A percentile compares a stretch with the other conserved stretches of the same genome.
Conservation (phyloP, 805 yeast genomes). For the Ogataea glucozyma region DNA sequence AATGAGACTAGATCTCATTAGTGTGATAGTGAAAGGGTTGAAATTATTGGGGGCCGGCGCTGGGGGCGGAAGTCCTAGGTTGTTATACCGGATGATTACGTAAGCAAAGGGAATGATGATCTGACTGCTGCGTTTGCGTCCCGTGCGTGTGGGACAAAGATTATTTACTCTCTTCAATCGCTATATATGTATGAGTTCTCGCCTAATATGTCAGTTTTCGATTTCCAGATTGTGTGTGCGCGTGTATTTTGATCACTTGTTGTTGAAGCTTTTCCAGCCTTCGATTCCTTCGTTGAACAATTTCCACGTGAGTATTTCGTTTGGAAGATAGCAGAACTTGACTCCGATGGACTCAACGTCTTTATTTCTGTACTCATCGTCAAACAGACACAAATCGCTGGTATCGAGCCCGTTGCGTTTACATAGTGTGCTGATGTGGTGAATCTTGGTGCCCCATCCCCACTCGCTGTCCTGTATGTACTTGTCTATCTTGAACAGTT, state of each 20-base stretch:
- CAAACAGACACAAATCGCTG: slow-evolving; percentile 60
- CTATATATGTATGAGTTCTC: slow-evolving; percentile 8
- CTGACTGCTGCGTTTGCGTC: too few species aligned
- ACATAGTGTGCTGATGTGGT: slow-evolving; percentile 54
- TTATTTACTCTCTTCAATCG: background rate
- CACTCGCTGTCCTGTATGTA: slow-evolving; percentile 63
- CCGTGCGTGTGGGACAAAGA: background rate
- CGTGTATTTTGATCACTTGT: background rate
- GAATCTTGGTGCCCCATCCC: slow-evolving; percentile 64
- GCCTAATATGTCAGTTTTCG: slow-evolving; percentile 4
- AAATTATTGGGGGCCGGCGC: slow-evolving; percentile 2
- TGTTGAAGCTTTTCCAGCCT: slow-evolving; percentile 33
- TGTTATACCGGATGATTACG: slow-evolving; percentile 7
- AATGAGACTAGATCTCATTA: slow-evolving; percentile 38
- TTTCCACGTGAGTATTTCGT: slow-evolving; percentile 56
- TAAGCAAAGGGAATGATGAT: too few species aligned
- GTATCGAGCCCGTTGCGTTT: slow-evolving; percentile 47
- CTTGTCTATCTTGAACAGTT: slow-evolving; percentile 49
- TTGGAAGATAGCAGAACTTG: slow-evolving; percentile 61
- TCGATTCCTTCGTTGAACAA: slow-evolving; percentile 49
- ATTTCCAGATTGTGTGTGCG: background rate
- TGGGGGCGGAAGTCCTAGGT: slow-evolving; percentile 7
- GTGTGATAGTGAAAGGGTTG: slow-evolving; percentile 9
- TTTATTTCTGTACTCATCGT: slow-evolving; percentile 75
- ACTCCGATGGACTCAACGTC: slow-evolving; percentile 77